A percentile compares a stretch with the other conserved stretches of the same genome.
These are phyloP conservation scores for Pontederia crassipes DNA, from an alignment of 176 grass and related monocot genomes.

Conservation along the genomic window DNA sequence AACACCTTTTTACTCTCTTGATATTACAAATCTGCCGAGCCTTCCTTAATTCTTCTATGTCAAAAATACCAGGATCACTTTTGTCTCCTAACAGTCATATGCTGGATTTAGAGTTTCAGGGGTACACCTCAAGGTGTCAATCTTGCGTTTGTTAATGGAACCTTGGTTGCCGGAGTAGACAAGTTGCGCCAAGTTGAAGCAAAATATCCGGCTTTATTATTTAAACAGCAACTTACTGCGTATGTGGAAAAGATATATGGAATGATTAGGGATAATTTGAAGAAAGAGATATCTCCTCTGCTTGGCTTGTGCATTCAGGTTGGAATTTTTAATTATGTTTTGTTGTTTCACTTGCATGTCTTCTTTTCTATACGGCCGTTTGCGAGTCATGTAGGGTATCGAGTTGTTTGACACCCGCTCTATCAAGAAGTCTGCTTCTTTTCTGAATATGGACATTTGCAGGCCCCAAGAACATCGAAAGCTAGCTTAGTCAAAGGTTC, in stretches of 20 bases:
- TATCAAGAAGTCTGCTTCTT: not conserved
- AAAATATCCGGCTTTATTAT: slow-evolving; percentile 58
- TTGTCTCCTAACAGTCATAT: not conserved
- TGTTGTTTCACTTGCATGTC: not conserved
- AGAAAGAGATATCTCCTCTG: slow-evolving; percentile 58
- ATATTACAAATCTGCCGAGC: not conserved
- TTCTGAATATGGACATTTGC: slow-evolving; percentile 6
- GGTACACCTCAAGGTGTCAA: slow-evolving; percentile 22
- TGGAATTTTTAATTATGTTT: not conserved
- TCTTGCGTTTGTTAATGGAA: slow-evolving; percentile 26
- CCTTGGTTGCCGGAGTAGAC: slow-evolving; percentile 24
- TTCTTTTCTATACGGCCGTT: slow-evolving; percentile 13
- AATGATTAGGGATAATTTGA: slow-evolving; percentile 52
- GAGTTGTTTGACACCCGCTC: too few relatives aligned
- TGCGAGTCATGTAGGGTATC: not conserved
- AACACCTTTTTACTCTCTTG: slow-evolving; percentile 9
- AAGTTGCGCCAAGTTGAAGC: slow-evolving; percentile 55
- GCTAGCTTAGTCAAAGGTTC: slow-evolving; percentile 94
- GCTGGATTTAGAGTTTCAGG: slow-evolving; percentile 7
- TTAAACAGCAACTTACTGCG: slow-evolving; percentile 61
- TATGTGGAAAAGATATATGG: slow-evolving; percentile 71
- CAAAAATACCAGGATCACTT: not conserved
- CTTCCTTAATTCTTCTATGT: not conserved
- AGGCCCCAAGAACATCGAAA: slow-evolving; percentile 94
- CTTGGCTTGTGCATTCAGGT: slow-evolving; percentile 64